phyloP scores from a whole-genome alignment of 2,329 filamentous ascomycete genomes.

The Pseudogymnoascus sp. region DNA sequence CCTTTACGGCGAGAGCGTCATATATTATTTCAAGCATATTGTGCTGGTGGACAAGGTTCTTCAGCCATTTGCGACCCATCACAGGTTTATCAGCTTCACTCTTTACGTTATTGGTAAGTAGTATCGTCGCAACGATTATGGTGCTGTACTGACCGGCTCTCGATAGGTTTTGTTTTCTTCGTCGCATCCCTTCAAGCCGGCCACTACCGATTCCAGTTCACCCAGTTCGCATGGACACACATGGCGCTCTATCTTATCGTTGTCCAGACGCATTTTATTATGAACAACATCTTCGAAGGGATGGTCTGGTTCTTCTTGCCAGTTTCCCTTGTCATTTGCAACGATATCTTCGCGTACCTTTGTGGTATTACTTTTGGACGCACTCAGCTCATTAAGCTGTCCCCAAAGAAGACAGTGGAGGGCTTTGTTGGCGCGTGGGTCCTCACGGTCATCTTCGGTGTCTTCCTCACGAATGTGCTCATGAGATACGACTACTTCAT shows the following conservation, averaged over 20 bases:
- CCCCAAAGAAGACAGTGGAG: slow-evolving; percentile 98
- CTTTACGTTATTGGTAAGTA: slow-evolving; percentile 88
- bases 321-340: slow-evolving; percentile 89
- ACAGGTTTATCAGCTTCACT: slow-evolving; percentile 97
- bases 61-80: slow-evolving; percentile 88
- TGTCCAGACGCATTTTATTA: slow-evolving; percentile 96
- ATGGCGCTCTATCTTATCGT: slow-evolving; percentile 98
- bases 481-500: slow-evolving; percentile 95
- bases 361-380: slow-evolving; percentile 95
- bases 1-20: slow-evolving; percentile 94
- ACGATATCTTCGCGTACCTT: slow-evolving; percentile 97
- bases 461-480: slow-evolving; percentile 72
- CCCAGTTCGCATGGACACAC: slow-evolving; percentile 98
- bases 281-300: slow-evolving; percentile 99
- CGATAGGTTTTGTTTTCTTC: slow-evolving; percentile 89
- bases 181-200: slow-evolving; percentile 90
- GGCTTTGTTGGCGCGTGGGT: slow-evolving; percentile 95
- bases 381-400: slow-evolving; percentile 94
- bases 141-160: slow-evolving; percentile 25
- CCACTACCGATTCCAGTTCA: slow-evolving; percentile 97
- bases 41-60: slow-evolving; percentile 89
- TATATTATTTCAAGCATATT: slow-evolving; percentile 99
- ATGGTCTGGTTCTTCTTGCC: slow-evolving; percentile 99
- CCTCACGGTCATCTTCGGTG: slow-evolving; percentile 82
- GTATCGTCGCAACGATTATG: neutral